These are phyloP conservation scores for Nosema bombycis DNA, from an alignment of 371 early-diverging fungal genomes.

Conservation along the genomic window DNA sequence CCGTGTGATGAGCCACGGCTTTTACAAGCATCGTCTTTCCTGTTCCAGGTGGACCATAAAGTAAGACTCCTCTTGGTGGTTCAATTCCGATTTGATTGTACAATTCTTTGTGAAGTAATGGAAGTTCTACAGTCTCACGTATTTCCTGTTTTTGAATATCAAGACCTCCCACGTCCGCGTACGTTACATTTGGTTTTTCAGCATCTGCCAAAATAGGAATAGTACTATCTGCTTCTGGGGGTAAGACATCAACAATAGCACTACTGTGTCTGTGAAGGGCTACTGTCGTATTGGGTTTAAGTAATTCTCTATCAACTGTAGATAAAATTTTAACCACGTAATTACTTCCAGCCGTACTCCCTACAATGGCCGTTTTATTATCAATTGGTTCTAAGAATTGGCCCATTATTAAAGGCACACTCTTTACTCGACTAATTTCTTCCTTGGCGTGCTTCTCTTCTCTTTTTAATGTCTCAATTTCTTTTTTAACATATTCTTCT, in stretches of 20 bases:
- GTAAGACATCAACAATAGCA: constrained; percentile 71
- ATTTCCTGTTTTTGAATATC: constrained; percentile 89
- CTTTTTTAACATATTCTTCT: constrained; percentile 94
- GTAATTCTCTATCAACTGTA: constrained; percentile 90
- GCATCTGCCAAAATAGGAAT: constrained; percentile 64
- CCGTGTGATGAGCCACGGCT: constrained; percentile 82
- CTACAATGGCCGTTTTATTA: constrained; percentile 89
- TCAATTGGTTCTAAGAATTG: constrained; percentile 97
- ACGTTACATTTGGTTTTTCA: constrained; percentile 69
- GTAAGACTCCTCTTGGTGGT: constrained; percentile 82
- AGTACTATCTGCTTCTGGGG: constrained; percentile 66
- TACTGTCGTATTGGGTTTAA: constrained; percentile 90
- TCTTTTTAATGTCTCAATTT: constrained; percentile 87
- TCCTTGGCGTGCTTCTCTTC: constrained; percentile 80
- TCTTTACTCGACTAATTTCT: constrained; percentile 94
- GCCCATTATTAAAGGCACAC: constrained; percentile 94
- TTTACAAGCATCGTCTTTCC: constrained; percentile 97
- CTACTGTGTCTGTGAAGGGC: constrained; percentile 95
- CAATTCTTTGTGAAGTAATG: constrained; percentile 85
- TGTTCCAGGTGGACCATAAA: constrained; percentile 96
- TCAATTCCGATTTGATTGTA: constrained; percentile 90
- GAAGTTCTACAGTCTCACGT: constrained; percentile 90
- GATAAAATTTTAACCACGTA: constrained; percentile 88
- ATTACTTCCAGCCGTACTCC: constrained; percentile 86
- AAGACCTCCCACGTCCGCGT: constrained; percentile 97